These are phyloP conservation scores for Trypanosoma boissoni DNA, from an alignment of 208 protist species.

Conservation along the genomic window DNA sequence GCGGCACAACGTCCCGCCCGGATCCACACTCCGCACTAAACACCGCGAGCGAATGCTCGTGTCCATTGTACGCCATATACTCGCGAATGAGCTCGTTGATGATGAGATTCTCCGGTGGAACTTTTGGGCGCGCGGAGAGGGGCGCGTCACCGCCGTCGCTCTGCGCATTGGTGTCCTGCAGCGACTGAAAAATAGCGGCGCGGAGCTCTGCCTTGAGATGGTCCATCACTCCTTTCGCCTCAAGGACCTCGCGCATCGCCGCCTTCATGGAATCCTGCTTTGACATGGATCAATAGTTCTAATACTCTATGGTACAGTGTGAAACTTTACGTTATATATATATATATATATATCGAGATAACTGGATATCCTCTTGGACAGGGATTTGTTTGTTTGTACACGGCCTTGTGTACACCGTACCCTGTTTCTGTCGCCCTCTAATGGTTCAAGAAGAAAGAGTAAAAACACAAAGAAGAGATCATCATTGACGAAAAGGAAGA, in stretches of 20 bases:
- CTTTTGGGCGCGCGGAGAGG: constrained; percentile 26
- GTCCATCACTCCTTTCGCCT: constrained; percentile 79
- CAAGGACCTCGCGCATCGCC: constrained; percentile 84
- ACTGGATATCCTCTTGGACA: too few species aligned
- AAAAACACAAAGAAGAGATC: too few species aligned
- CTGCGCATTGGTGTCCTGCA: constrained; percentile 45
- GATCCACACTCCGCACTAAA: constrained; percentile 76
- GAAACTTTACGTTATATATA: too few species aligned
- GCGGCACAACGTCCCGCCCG: constrained; percentile 42
- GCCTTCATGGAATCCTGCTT: constrained; percentile 76
- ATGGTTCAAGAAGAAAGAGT: too few species aligned
- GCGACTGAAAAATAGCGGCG: constrained; percentile 82
- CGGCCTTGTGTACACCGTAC: too few species aligned
- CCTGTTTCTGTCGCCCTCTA: too few species aligned
- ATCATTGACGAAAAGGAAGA: too few species aligned
- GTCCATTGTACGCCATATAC: constrained; percentile 90
- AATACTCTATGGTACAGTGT: too few species aligned
- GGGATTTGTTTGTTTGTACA: too few species aligned
- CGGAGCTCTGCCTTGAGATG: constrained; percentile 87
- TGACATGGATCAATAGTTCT: too few species aligned
- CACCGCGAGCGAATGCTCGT: constrained; percentile 86
- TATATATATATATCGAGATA: too few species aligned
- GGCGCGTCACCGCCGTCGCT: constrained; percentile 11
- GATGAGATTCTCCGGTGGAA: constrained; percentile 90
- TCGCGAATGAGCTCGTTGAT: constrained; percentile 94